Evolutionary conservation across 2,329 filamentous ascomycete genomes (phyloP), one percentile per base, ranked within the genome.

Genomic region (Helotiales sp.): DNA sequence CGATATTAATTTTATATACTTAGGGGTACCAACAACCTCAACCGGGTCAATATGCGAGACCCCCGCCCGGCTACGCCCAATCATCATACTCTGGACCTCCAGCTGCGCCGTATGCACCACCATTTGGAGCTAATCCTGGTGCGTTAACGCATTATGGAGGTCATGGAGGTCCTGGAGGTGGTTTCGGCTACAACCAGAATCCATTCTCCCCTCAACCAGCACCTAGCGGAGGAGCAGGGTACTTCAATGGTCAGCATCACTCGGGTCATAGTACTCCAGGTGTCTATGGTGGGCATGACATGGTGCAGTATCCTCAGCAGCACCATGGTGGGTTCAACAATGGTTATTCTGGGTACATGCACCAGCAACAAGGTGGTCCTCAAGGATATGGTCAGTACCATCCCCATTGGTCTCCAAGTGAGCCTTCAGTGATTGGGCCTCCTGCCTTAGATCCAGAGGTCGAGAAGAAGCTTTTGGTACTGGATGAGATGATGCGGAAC

Each of bases 401-500:
- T 42, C 66, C 61, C 22, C 61, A 67, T 29, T 68, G 63, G 60
- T 63, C 65, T 10, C 64, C 65, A 10, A 67, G 59, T 33, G 66
- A 67, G 1, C 62, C 57, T 19, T 65, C 66, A 19, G 60, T 63
- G 2, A 58, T 63, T 27, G 53, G 57, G 15, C 33, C 59, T 12
- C 52, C 58, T n/a, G 48, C 57, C 12, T 36, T 59, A 25, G 66
- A 68, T 55, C 61, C 64, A 34, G 67, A 67, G 46, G 57, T 62
- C 46, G 79, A 81, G 59, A 78, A 88, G 55, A 84, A 84, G 66
- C 76, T 87, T 61, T 76, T 77, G n/a, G 79, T 87, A 56, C 80
- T 87, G 60, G 79, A 83, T 61, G 80, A 88, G 64, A 72, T 90
- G 57, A 77, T 81, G 63, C 65, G 63, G 27, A 57, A 62, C 15